Evolutionary conservation across 202 grass and related monocot species (phyloP), one percentile per base, ranked within the genome.

Genomic region (Elaeis oleifera): DNA sequence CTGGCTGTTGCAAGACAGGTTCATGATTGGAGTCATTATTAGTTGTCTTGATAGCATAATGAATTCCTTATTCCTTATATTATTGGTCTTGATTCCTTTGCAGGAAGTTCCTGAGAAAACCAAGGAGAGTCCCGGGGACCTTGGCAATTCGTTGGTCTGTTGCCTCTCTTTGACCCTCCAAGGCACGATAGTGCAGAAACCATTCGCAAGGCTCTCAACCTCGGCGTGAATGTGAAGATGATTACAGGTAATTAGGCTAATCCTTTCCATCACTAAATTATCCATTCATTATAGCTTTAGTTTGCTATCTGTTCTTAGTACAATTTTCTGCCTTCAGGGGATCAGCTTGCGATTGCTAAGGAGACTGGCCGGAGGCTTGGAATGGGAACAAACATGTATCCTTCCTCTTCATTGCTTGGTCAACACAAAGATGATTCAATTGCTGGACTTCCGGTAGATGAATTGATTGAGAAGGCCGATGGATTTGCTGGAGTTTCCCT

Each of bases 311-410:
- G 15, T 7, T 60, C 24, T 32, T 36, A 44, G 14, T 13, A 0
- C 36, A 44, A 44, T 44, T 13, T 44, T 14, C 36, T 44, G 9
- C 36, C 29, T 29, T 36, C 58, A 60, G 58, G 58, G 58, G 58
- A 60, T 27, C 58, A 60, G 26, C 58, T 60, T 60, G 58, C 58
- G 16, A 60, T 60, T 6, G 58, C 58, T 11, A 60, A 60, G 58
- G 58, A 60, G 58, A 60, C 58, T 8, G 58, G 58, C 27, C 58
- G 58, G 18, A 60, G 58, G 58, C 58, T 60, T 36, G 58, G 58
- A 31, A 60, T 60, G 58, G 58, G 58, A 60, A 60, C 58, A 19
- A 60, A 60, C 58, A 60, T 60, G 58, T 60, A 60, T 18, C 58
- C 58, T 36, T 60, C 58, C 58, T 60, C 58, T 60, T 29, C 58